Conservation (phyloP, 192 early-diverging fungal genomes). For the Coemansia sp. region DNA sequence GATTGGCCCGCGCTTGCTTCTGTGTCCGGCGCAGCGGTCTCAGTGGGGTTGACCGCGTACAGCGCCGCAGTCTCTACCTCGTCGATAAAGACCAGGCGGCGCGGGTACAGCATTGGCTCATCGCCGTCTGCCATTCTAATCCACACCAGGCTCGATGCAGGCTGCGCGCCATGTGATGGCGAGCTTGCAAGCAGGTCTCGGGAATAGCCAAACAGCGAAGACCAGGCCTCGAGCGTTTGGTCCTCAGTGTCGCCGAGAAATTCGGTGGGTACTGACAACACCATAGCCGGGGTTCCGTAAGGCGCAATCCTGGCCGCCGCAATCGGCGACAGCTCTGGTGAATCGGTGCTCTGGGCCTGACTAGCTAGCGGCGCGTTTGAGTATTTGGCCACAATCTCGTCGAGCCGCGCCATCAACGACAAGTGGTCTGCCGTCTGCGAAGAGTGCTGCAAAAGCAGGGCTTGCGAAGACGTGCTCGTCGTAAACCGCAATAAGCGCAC, state of each 20-base stretch:
- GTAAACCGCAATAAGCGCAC: slow-evolving; percentile 9
- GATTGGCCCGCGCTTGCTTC: too few species aligned
- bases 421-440: slow-evolving; percentile 2
- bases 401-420: slow-evolving; percentile 9
- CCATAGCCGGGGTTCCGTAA: slow-evolving; percentile 15
- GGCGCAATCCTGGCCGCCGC: slow-evolving; percentile 26
- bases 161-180: background rate
- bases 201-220: slow-evolving; percentile 33
- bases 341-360: background rate
- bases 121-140: slow-evolving; percentile 8
- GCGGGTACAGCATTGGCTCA: slow-evolving; percentile 44
- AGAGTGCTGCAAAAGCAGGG: slow-evolving; percentile 26
- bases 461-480: slow-evolving; percentile 5
- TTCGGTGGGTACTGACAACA: slow-evolving; percentile 17
- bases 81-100: slow-evolving; percentile 25
- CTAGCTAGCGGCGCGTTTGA: background rate
- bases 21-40: too few species aligned
- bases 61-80: background rate
- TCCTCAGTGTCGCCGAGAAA: slow-evolving; percentile 20
- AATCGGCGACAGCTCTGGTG: background rate
- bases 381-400: background rate
- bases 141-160: slow-evolving; percentile 22
- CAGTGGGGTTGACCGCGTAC: background rate
- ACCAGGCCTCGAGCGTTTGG: slow-evolving; percentile 23
- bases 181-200: background rate